Evolutionary conservation across 257 asterid species (phyloP), one percentile per base, ranked within the genome.

Genomic region (Plectranthus barbatus): DNA sequence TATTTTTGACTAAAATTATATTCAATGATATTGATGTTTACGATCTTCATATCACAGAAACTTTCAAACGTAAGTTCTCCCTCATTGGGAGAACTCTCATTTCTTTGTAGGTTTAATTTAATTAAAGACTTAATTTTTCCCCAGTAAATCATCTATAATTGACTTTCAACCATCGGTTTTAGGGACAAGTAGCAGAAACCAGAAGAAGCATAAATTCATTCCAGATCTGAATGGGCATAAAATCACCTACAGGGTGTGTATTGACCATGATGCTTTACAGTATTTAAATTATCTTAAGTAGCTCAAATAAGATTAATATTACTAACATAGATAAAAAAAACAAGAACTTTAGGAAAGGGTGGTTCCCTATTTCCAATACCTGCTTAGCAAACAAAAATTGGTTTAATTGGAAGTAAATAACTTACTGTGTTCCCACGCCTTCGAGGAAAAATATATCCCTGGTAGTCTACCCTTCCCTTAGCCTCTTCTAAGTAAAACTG

Each of bases 401-500:
- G 31, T 53, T n/a, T 5, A 37, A 45, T 55, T 52, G 68, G 62
- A 48, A 45, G 62, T 60, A 13, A 15, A 60, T 44, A 56, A 79
- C 95, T 79, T 81, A 91, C 96, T 36, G 77, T 67, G 26, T 79
- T 39, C 29, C 95, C 94, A 60, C 82, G 96, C 78, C 98, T 86
- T 75, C 94, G 84, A 21, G 98, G 98, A 72, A 91, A 81, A 23
- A 91, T 83, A 51, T 88, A 88, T 13, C 98, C 98, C 77, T 91
- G 98, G 79, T 91, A 91, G 73, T 91, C 83, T 56, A 91, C 98
- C 54, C 81, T 81, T 19, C 96, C 95, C 74, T 91, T 91, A 53
- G 86, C 80, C 84, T 91, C 98, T 74, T 91, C 98, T 15, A 91
- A 65, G 79, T 88, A 91, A 76, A 91, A 91, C 98, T 91, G 84